Evolutionary conservation across 2,329 filamentous ascomycete species (phyloP).

Genomic region (Xylaria arbuscula): DNA sequence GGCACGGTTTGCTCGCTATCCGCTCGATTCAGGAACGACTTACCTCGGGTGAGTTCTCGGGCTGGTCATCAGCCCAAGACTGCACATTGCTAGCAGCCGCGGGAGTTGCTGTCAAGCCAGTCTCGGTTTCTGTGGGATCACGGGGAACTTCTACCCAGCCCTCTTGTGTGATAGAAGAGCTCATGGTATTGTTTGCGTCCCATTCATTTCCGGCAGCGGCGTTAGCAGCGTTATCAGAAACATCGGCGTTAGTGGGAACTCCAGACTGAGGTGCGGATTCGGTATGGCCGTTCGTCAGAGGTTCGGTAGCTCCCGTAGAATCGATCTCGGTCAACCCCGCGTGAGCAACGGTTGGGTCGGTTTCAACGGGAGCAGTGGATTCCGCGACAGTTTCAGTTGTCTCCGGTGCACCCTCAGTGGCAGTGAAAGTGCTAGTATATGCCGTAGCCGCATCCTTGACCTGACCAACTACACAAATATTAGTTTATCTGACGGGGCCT

Average conservation of each 20-base stretch:
- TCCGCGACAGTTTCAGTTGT: slow-evolving; percentile 51
- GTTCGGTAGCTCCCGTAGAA: slow-evolving; percentile 54
- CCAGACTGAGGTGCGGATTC: slow-evolving; percentile 53
- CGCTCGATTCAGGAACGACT: slow-evolving; percentile 36
- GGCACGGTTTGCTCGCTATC: neutral
- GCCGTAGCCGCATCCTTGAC: slow-evolving; percentile 67
- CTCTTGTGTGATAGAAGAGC: slow-evolving; percentile 64
- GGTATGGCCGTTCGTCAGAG: slow-evolving; percentile 58
- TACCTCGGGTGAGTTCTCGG: slow-evolving; percentile 63
- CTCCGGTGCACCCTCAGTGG: slow-evolving; percentile 49
- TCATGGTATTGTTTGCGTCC: slow-evolving; percentile 63
- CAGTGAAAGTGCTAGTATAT: slow-evolving; percentile 56
- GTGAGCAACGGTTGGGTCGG: slow-evolving; percentile 75
- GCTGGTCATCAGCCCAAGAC: slow-evolving; percentile 86
- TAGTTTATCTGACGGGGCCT: slow-evolving; percentile 35
- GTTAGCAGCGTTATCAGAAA: slow-evolving; percentile 66
- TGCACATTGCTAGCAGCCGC: slow-evolving; percentile 66
- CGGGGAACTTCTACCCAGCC: slow-evolving; percentile 81
- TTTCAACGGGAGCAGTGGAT: slow-evolving; percentile 53
- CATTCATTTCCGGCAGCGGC: slow-evolving; percentile 74
- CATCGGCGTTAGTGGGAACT: slow-evolving; percentile 61
- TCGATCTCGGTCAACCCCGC: slow-evolving; percentile 76
- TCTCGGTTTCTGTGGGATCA: slow-evolving; percentile 79
- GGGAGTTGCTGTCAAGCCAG: slow-evolving; percentile 69
- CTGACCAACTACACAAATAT: slow-evolving; percentile 61